Evolutionary conservation across 1,139 yeast genomes (phyloP), one percentile per base, ranked within the genome.

Genomic region (Candida pseudoviswanathii): DNA sequence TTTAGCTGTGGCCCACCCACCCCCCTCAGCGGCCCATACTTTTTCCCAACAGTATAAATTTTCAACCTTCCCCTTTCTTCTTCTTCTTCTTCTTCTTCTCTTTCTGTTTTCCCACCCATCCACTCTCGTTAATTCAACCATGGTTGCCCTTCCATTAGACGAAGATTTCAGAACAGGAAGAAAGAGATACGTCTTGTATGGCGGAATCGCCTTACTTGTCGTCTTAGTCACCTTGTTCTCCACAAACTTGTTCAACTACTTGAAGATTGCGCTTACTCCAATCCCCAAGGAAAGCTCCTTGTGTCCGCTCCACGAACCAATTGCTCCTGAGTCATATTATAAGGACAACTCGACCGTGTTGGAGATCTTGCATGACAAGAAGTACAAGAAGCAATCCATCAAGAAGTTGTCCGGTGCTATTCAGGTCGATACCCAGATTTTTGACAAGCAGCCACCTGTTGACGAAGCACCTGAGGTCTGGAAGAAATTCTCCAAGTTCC

Each of bases 371-470:
- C 41, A 67, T 40, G 77, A 72, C 55, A 63, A 63, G 36, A 46
- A 56, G 1, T 79, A 70, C 60, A 65, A 76, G 54, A 58, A 65
- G 27, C 52, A 55, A 16, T 73, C 81, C 0, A 71, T 68, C 25
- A 53, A 59, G 30, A 74, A 68, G 45, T 64, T 78, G 45, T 65
- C 73, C 4, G 73, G 70, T 9, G 80, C 82, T 4, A 66, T 79
- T 43, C 71, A 72, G 56, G 63, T 76, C 41, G 75, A 74, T 50
- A 79, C 84, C 10, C 75, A 71, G 48, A 67, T 77, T 36, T 65
- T 59, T 50, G 84, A 80, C 58, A 64, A 70, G 49, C 77, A 70
- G 43, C 82, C 84, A 3, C 60, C 54, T 52, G 75, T 71, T 2
- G 60, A 58, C 25, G 73, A 69, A 22, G 65, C 62, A 6, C 78